These are phyloP conservation scores for Cucurbita pepo DNA, from an alignment of 306 rosid species.

Conservation along the genomic window DNA sequence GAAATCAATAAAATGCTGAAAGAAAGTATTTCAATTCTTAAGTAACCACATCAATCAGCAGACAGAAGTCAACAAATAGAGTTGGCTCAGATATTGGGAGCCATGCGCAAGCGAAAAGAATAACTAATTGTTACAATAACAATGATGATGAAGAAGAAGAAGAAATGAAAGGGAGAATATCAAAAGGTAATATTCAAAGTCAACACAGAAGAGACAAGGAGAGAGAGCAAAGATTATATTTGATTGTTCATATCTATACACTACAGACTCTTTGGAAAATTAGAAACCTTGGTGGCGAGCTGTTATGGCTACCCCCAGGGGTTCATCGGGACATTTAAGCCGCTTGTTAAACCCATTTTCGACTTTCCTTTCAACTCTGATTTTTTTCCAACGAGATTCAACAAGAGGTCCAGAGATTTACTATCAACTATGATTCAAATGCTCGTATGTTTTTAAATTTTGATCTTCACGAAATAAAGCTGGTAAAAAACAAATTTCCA, in stretches of 20 bases:
- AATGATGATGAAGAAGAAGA: not conserved
- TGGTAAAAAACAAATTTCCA: not conserved
- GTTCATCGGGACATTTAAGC: not conserved
- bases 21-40: not conserved
- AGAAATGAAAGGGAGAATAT: not conserved
- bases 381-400: not conserved
- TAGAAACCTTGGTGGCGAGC: no score
- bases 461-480: not conserved
- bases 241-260: not conserved
- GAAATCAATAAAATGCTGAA: conserved; percentile 5
- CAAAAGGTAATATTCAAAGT: not conserved
- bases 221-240: not conserved
- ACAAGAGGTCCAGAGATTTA: not conserved
- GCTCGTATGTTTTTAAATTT: not conserved
- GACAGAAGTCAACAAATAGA: no score
- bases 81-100: no score
- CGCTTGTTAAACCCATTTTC: not conserved
- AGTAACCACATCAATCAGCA: not conserved
- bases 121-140: not conserved
- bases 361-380: not conserved
- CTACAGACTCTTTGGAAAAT: not conserved
- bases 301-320: not conserved
- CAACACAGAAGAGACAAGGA: not conserved
- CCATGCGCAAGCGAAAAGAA: no score
- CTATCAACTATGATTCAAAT: not conserved